phyloP scores from a whole-genome alignment of 768 basidiomycete species.

The Mycena latifolia region DNA sequence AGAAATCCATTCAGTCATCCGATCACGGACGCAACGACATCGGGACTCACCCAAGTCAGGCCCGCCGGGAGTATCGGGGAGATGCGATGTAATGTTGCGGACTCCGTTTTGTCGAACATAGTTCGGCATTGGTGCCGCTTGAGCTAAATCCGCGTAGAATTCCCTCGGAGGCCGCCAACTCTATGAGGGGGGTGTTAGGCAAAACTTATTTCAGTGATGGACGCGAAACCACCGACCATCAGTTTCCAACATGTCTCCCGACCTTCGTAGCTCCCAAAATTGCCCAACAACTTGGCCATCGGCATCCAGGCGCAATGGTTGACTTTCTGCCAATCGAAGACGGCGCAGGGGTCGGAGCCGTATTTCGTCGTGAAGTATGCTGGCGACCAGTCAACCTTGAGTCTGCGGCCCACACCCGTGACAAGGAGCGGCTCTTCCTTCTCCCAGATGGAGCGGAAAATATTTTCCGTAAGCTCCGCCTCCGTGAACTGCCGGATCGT shows the following conservation, averaged over 20 bases:
- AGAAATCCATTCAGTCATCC: too few relatives aligned
- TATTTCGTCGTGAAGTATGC: constrained; percentile 82
- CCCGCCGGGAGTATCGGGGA: constrained; percentile 79
- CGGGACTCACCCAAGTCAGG: constrained; percentile 77
- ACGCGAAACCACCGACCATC: constrained; percentile 56
- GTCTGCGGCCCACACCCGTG: constrained; percentile 70
- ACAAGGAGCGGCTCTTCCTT: constrained; percentile 85
- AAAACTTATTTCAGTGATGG: not conserved
- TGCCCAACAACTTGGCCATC: constrained; percentile 81
- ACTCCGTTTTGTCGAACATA: constrained; percentile 91
- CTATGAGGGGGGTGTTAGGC: constrained; percentile 55
- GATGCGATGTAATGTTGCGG: constrained; percentile 90
- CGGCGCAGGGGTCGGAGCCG: constrained; percentile 70
- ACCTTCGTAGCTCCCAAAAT: constrained; percentile 77
- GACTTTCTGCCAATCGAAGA: constrained; percentile 81
- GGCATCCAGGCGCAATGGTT: constrained; percentile 63
- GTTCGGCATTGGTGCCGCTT: constrained; percentile 87
- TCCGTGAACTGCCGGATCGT: constrained; percentile 60
- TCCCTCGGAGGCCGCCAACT: constrained; percentile 67
- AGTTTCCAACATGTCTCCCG: constrained; percentile 75
- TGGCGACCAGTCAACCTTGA: constrained; percentile 84
- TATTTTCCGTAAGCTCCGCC: constrained; percentile 64
- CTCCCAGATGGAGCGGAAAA: constrained; percentile 81
- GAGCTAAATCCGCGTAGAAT: constrained; percentile 85
- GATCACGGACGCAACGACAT: not conserved